Evolutionary conservation across 345 rosid genomes (phyloP).

Genomic region (Aegle marmelos): DNA sequence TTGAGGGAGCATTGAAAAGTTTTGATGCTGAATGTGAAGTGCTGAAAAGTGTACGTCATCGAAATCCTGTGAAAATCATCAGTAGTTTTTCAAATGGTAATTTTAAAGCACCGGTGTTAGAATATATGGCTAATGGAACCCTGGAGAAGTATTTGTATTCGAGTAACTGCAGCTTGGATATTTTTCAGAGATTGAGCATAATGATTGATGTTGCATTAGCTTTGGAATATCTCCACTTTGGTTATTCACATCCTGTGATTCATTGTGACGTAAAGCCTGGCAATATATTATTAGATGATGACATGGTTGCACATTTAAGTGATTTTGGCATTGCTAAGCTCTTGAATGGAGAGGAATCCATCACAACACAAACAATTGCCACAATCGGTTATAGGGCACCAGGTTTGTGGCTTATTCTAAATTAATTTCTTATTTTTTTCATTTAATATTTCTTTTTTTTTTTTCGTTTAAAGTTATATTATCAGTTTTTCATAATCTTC

Average conservation of each 20-base stretch:
- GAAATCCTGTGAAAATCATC: neutral
- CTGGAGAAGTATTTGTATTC: neutral
- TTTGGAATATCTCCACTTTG: neutral
- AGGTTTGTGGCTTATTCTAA: no score
- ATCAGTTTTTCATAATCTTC: neutral
- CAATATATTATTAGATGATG: neutral
- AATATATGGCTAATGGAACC: neutral
- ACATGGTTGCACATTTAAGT: neutral
- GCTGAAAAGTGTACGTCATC: neutral
- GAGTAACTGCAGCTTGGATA: neutral
- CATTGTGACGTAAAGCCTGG: neutral
- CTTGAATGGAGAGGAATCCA: neutral
- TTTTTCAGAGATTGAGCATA: neutral
- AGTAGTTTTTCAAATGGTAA: neutral
- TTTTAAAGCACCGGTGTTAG: neutral
- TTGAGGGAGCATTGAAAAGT: neutral
- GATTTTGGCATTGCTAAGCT: neutral
- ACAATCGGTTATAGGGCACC: neutral
- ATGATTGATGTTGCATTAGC: neutral
- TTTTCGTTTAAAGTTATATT: neutral
- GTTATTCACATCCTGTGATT: neutral
- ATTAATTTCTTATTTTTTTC: neutral
- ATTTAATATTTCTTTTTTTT: no score
- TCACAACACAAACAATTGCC: neutral
- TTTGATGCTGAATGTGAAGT: neutral